Evolutionary conservation across 495 filamentous ascomycete genomes (phyloP), one percentile per base, ranked within the genome.

Genomic region (Glutinoglossum americanum): DNA sequence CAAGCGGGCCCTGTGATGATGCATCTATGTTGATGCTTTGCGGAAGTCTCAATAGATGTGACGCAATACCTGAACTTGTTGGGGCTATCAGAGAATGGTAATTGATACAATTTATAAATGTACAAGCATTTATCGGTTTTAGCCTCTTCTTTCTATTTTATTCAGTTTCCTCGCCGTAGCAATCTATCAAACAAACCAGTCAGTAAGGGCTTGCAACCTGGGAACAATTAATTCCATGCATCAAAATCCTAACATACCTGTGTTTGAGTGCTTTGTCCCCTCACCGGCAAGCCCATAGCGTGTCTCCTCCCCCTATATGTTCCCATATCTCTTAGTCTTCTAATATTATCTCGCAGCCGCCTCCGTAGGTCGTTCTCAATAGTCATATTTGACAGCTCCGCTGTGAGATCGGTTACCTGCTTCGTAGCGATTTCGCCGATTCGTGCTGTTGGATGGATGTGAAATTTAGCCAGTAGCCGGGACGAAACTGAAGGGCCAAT

Each of bases 291-390:
- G 51, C 80, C 77, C 79, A 94, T 82, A 41, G 89, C 90, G 76
- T 98, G 92, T 60, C 93, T 73, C 67, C 86, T 79, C 56, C 92
- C 92, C 39, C 93, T 73, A 69, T 94, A 94, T 13, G 85, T 80
- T 35, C 90, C 90, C 71, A 94, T 94, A 67, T 95, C 89, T 66
- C 83, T 82, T 67, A 98, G 65, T 35, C 92, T 76, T 64, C 76
- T 76, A 62, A 98, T 94, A 65, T 97, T 86, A 32, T 94, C 87
- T 62, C 79, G 70, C 44, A 94, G 62, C 55, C 85, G 73, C 67
- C 82, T 74, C 65, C 80, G 73, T 59, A 94, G 73, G 62, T 98
- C 89, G 64, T 85, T 94, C 68, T 97, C 93, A 60, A 94, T 87
- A 45, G 82, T 93, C 89, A 98, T 89, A 11, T 80, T 81, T 7